Percentiles rank a stretch among this genome's conserved stretches.
phyloP scores from a whole-genome alignment of 2,329 filamentous ascomycete species.

The Cladosporium sphaerospermum region DNA sequence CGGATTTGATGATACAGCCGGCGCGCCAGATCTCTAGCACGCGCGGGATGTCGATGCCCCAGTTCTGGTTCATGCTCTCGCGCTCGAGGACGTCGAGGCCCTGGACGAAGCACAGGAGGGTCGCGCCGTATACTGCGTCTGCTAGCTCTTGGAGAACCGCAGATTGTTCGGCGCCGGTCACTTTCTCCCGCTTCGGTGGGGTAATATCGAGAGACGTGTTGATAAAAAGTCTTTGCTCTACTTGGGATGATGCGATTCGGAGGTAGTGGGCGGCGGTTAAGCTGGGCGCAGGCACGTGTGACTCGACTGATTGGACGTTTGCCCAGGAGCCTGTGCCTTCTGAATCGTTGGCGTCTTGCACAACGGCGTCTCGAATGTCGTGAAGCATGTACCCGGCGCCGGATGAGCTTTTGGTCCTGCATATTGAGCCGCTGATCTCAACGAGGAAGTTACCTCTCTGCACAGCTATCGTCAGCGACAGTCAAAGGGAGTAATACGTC shows the following conservation, averaged over 20 bases:
- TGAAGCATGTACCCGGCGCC: constrained; percentile 43
- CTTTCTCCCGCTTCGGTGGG: constrained; percentile 26
- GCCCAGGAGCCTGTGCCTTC: constrained; percentile 55
- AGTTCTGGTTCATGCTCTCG: constrained; percentile 46
- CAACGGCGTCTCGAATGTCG: constrained; percentile 53
- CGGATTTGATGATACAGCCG: constrained; percentile 55
- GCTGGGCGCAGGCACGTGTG: constrained; percentile 49
- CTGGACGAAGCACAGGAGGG: constrained; percentile 50
- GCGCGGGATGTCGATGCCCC: constrained; percentile 38
- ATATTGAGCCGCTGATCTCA: constrained; percentile 4
- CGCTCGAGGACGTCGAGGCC: constrained; percentile 51
- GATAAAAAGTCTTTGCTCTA: constrained; percentile 34
- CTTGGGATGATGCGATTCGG: constrained; percentile 49
- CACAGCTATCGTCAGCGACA: background rate
- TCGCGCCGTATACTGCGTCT: constrained; percentile 47
- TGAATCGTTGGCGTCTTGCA: constrained; percentile 51
- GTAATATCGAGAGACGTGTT: constrained; percentile 30
- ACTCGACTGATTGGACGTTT: constrained; percentile 45
- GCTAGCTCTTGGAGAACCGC: constrained; percentile 44
- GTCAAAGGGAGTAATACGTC: background rate
- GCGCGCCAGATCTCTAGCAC: constrained; percentile 50
- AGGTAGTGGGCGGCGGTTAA: constrained; percentile 49
- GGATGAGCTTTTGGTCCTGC: constrained; percentile 11
- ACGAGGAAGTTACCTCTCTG: constrained; percentile 11
- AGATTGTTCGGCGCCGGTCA: constrained; percentile 24